These are phyloP conservation scores for Exophiala bonariae DNA, from an alignment of 2,329 filamentous ascomycete genomes.

Conservation along the genomic window DNA sequence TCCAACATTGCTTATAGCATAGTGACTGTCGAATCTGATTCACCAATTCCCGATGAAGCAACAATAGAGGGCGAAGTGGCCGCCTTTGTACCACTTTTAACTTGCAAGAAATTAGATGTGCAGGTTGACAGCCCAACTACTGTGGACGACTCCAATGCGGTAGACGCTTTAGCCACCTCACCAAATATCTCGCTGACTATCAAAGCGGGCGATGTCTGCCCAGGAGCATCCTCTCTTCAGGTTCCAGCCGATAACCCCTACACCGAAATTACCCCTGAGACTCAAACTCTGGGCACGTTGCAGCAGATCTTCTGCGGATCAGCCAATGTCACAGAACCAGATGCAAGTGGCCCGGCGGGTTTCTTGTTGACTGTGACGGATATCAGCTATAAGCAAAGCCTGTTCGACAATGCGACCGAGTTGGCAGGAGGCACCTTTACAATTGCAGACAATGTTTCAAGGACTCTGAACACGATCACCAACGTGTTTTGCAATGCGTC, in stretches of 20 bases:
- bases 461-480: conserved; percentile 21
- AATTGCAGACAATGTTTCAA: conserved; percentile 24
- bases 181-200: conserved; percentile 24
- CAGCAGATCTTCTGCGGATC: conserved; percentile 23
- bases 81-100: conserved; percentile 26
- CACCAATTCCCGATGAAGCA: conserved; percentile 9
- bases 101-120: conserved; percentile 20
- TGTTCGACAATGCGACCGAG: conserved; percentile 23
- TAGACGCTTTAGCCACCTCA: conserved; percentile 17
- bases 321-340: conserved; percentile 6
- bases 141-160: conserved; percentile 22
- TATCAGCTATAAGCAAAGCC: conserved; percentile 21
- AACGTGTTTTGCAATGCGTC: conserved; percentile 26
- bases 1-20: conserved; percentile 23
- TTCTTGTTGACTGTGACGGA: conserved; percentile 26
- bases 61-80: conserved; percentile 20
- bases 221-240: conserved; percentile 13
- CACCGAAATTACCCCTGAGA: conserved; percentile 21
- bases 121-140: conserved; percentile 17
- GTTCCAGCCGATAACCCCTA: conserved; percentile 25
- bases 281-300: conserved; percentile 21
- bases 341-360: conserved; percentile 16
- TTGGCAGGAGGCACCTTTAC: conserved; percentile 22
- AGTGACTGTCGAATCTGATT: conserved; percentile 14
- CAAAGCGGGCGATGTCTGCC: conserved; percentile 20